A percentile compares a stretch with the other conserved stretches of the same genome.
These are phyloP conservation scores for Didymella arachidicola DNA, from an alignment of 2,329 filamentous ascomycete species.

Conservation along the genomic window DNA sequence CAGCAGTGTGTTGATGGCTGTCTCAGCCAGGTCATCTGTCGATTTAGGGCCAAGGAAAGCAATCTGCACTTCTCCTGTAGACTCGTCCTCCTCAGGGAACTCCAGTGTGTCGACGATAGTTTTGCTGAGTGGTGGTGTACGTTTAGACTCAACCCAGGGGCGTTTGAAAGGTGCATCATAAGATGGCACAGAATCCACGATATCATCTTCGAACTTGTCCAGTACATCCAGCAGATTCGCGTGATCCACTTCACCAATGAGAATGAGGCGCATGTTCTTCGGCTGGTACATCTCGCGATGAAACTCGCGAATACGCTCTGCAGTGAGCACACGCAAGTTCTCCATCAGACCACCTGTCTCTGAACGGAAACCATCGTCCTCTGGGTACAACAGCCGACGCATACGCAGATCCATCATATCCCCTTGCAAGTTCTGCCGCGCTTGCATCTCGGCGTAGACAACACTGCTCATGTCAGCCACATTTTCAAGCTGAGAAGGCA, in stretches of 20 bases:
- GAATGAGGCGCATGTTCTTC: constrained; percentile 87
- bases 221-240: constrained; percentile 79
- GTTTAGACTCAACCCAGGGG: constrained; percentile 89
- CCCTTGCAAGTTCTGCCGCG: constrained; percentile 80
- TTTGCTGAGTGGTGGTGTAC: constrained; percentile 74
- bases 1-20: constrained; percentile 80
- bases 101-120: constrained; percentile 80
- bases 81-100: constrained; percentile 97
- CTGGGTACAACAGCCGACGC: constrained; percentile 82
- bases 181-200: constrained; percentile 80
- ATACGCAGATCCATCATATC: constrained; percentile 89
- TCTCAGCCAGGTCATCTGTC: constrained; percentile 67
- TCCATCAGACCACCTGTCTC: constrained; percentile 99
- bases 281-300: constrained; percentile 98
- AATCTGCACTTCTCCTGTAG: constrained; percentile 84
- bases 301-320: constrained; percentile 91
- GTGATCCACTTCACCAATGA: constrained; percentile 92
- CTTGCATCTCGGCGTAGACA: constrained; percentile 99
- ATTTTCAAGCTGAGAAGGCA: not conserved
- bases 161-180: constrained; percentile 78
- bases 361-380: constrained; percentile 91
- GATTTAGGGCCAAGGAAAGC: constrained; percentile 87
- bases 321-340: constrained; percentile 81
- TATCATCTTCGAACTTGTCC: constrained; percentile 86
- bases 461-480: constrained; percentile 61